Conservation (phyloP, 805 yeast species). For the Teunomyces cretensis region DNA sequence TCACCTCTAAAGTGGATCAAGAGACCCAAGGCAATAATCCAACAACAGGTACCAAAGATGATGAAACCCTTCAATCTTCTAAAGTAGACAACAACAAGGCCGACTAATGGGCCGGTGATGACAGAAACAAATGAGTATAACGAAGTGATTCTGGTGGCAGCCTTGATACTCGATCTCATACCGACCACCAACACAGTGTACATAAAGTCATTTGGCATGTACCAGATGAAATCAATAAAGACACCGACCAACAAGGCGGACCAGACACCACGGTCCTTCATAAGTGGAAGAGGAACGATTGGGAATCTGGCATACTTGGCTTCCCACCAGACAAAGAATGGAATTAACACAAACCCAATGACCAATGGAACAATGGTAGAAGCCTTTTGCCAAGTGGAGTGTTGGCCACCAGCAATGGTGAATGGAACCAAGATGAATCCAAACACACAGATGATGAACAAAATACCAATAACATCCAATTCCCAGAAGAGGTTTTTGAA, state of each 20-base stretch:
- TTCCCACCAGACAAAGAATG: constrained; percentile 65
- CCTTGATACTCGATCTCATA: constrained; percentile 52
- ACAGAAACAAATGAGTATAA: constrained; percentile 66
- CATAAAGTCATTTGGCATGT: constrained; percentile 69
- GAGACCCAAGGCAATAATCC: constrained; percentile 63
- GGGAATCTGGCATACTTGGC: constrained; percentile 55
- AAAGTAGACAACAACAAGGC: constrained; percentile 48
- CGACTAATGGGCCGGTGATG: constrained; percentile 57
- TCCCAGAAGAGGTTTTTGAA: constrained; percentile 55
- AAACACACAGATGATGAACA: constrained; percentile 53
- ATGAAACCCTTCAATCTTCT: constrained; percentile 61
- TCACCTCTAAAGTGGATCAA: constrained; percentile 56
- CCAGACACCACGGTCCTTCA: constrained; percentile 74
- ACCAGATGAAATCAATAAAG: constrained; percentile 59
- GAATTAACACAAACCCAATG: constrained; percentile 60
- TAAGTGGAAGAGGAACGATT: constrained; percentile 55
- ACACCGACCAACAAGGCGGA: constrained; percentile 62
- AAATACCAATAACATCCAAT: constrained; percentile 62
- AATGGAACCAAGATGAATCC: constrained; percentile 72
- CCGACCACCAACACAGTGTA: constrained; percentile 68
- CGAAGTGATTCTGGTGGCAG: constrained; percentile 68
- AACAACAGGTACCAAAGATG: constrained; percentile 54
- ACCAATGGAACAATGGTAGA: constrained; percentile 68
- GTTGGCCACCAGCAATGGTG: constrained; percentile 70
- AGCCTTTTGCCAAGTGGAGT: constrained; percentile 56